Base-by-base conservation (phyloP, 2,329 filamentous ascomycete species). In the Sporothrix schenckii region DNA sequence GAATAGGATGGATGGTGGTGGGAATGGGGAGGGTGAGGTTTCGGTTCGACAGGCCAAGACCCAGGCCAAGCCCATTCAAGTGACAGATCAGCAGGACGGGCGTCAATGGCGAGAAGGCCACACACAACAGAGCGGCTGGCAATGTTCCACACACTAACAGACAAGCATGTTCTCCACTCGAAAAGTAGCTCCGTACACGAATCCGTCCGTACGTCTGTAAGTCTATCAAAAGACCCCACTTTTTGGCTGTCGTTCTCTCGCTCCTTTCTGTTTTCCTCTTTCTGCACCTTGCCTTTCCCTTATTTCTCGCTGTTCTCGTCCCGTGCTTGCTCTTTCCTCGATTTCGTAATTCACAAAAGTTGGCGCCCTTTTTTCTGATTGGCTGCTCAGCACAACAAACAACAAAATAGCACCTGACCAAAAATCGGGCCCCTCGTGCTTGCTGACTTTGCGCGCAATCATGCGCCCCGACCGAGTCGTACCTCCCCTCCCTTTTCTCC, bases 351-450 rank as follows among this genome's bases (percentile, higher is more conserved):
- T n/a, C 41, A 34, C 2, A 58, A 68, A 24, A 49, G 16, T 19
- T 60, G 65, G 39, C 66, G 60, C 50, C 30, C 66, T 39, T 76
- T 81, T 81, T 82, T 81, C 76, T 81, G 77, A 82, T 81, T 82
- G 80, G 80, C 66, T 76, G 56, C 74, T 72, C 44, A 66, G 10
- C 21, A 19, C 39, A 66, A n/a, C 21, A 49, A 30, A 60, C 19
- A 44, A 58, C 21, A 61, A 39, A 54, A 70, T 58, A 66, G 66
- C 52, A 56, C 50, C 41, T 56, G 61, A 66, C 58, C 19, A 14
- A 24, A 61, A 53, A 19, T 34, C 39, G 3, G 10, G 39, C 49
- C 56, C 27, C 16, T 50, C 41, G 11, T n/a, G 39, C 24, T 47
- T 63, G 41, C 30, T 68, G 58, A 69, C 34, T 44, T 13, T 14